Conservation (phyloP, 768 basidiomycete genomes). For the Nidularia sp. region DNA sequence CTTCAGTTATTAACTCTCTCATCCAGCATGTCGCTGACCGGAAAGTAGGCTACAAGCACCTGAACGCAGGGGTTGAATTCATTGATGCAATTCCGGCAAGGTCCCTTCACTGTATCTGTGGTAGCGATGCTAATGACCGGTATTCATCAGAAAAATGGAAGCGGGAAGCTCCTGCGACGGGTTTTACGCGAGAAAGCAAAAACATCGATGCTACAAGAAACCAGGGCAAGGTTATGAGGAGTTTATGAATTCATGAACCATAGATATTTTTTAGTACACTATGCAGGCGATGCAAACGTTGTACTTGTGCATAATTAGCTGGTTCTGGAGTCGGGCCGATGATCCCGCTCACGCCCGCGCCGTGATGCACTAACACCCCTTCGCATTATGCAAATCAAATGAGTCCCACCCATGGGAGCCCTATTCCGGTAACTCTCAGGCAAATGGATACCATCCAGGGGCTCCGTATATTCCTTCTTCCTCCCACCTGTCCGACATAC, state of each 20-base stretch:
- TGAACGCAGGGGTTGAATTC: constrained; percentile 37
- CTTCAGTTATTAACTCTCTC: background rate
- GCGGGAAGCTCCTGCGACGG: constrained; percentile 49
- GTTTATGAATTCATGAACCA: too few species aligned
- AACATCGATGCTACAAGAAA: constrained; percentile 1
- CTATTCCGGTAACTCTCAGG: too few species aligned
- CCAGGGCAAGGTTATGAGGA: background rate
- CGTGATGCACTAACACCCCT: too few species aligned
- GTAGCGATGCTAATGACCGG: background rate
- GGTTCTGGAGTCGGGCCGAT: too few species aligned
- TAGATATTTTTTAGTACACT: too few species aligned
- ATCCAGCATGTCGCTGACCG: constrained; percentile 43
- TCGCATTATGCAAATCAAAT: too few species aligned
- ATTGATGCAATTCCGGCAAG: constrained; percentile 28
- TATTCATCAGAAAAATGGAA: constrained; percentile 42
- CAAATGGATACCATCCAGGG: too few species aligned
- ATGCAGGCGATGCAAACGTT: too few species aligned
- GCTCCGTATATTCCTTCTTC: background rate
- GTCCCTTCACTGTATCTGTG: background rate
- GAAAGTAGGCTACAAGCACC: constrained; percentile 47
- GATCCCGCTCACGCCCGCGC: too few species aligned
- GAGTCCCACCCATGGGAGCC: too few species aligned
- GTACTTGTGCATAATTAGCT: too few species aligned
- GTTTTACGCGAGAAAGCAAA: constrained; percentile 26
- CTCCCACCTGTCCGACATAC: background rate